These are phyloP conservation scores for Asterionellopsis glacialis DNA, from an alignment of 108 stramenopile species.

Conservation along the genomic window DNA sequence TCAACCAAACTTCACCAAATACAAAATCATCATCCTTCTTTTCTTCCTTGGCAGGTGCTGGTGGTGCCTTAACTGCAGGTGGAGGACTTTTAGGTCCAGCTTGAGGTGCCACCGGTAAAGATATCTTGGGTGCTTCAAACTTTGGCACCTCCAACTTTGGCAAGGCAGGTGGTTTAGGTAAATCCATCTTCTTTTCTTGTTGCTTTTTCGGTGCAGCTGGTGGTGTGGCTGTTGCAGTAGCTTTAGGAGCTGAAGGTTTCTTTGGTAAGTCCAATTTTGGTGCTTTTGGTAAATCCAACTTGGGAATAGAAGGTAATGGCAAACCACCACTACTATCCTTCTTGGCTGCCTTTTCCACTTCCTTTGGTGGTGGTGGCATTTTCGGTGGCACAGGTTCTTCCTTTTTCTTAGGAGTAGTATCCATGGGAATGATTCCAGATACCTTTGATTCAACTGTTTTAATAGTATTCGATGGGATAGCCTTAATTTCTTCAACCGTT, in stretches of 20 bases:
- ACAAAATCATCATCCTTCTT: conserved; percentile 14
- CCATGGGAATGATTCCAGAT: conserved; percentile 8
- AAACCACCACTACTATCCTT: conserved; percentile 19
- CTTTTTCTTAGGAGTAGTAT: conserved; percentile 17
- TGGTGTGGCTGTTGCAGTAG: conserved; percentile 5
- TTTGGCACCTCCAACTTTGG: background rate
- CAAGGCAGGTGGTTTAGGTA: background rate
- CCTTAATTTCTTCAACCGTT: conserved; percentile 22
- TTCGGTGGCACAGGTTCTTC: conserved; percentile 19
- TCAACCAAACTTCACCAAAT: conserved; percentile 6
- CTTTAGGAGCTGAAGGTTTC: conserved; percentile 5
- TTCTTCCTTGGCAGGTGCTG: background rate
- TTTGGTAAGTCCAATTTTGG: conserved; percentile 2
- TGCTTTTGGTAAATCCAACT: conserved; percentile 42
- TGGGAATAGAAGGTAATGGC: conserved; percentile 21
- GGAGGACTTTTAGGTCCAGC: background rate
- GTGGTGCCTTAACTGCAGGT: background rate
- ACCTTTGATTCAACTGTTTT: background rate
- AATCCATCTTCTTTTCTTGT: background rate
- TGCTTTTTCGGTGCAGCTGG: background rate
- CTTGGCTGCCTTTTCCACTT: conserved; percentile 25
- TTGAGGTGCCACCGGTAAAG: background rate
- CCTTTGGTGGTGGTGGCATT: conserved; percentile 12
- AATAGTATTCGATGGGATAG: conserved; percentile 2
- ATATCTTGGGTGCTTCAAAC: background rate